phyloP scores from a whole-genome alignment of 805 yeast genomes.

The Yarrowia deformans region DNA sequence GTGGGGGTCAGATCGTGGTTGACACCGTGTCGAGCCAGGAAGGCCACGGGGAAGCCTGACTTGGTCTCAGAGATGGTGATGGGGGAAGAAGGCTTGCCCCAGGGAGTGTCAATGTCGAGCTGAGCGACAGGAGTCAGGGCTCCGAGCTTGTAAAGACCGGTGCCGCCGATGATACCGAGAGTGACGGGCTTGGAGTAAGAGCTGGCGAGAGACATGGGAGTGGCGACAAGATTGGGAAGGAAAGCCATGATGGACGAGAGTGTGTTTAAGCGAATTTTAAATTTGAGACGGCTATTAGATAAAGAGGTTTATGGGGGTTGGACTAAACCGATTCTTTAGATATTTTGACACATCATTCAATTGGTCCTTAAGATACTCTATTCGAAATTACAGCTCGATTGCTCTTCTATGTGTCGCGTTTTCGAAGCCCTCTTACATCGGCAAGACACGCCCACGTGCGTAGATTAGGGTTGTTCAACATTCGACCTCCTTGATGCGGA shows the following conservation, averaged over 20 bases:
- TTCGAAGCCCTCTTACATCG: not conserved
- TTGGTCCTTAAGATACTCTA: not conserved
- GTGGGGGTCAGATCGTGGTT: constrained; percentile 90
- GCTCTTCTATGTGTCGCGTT: not conserved
- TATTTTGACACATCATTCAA: no score
- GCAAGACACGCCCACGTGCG: constrained; percentile 13
- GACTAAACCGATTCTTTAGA: no score
- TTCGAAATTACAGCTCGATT: not conserved
- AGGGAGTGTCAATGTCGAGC: constrained; percentile 85
- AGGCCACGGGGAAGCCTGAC: constrained; percentile 85
- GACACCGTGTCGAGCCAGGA: constrained; percentile 91
- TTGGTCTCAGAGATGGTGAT: constrained; percentile 85
- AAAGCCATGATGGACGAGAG: constrained; percentile 15
- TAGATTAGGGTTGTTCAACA: constrained; percentile 6
- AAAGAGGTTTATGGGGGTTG: not conserved
- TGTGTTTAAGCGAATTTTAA: not conserved
- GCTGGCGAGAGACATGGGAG: constrained; percentile 38
- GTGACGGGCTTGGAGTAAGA: constrained; percentile 62
- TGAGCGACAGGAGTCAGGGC: constrained; percentile 85
- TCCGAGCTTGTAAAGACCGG: constrained; percentile 91
- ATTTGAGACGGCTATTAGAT: not conserved
- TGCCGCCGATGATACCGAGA: constrained; percentile 94
- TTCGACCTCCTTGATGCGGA: constrained; percentile 12
- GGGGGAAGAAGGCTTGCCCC: constrained; percentile 97
- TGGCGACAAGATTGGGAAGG: constrained; percentile 33